Conservation (phyloP, 2,329 filamentous ascomycete genomes). For the Beauveria sp. region DNA sequence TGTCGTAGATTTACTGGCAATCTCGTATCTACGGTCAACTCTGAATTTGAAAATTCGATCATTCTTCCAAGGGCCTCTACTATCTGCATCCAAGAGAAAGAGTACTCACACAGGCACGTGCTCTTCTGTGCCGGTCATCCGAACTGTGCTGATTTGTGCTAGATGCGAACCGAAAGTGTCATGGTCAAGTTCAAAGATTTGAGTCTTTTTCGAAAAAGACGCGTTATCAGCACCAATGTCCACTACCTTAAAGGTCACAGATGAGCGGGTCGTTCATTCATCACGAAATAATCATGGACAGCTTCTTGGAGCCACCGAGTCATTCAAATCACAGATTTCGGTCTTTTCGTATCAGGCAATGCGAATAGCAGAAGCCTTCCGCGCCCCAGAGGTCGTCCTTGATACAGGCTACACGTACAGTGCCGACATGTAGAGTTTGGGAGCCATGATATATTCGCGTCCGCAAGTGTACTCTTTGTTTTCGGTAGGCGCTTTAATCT, state of each 20-base stretch:
- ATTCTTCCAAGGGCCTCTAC: neutral
- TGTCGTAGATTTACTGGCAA: neutral
- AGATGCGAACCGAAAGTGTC: too few relatives aligned
- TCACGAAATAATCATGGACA: neutral
- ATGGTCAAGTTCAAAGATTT: too few relatives aligned
- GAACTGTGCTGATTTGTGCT: too few relatives aligned
- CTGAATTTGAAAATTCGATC: neutral
- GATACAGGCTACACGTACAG: neutral
- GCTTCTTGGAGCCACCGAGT: neutral
- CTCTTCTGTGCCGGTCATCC: neutral
- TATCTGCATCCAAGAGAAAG: neutral
- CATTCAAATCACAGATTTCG: neutral
- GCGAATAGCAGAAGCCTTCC: neutral
- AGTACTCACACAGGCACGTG: neutral
- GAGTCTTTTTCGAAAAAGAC: too few relatives aligned
- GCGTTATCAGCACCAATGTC: too few relatives aligned
- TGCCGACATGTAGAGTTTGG: neutral
- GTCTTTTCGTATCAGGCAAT: neutral
- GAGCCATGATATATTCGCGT: neutral
- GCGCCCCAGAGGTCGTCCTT: neutral
- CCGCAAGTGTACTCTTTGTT: neutral
- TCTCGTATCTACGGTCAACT: neutral
- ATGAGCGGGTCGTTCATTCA: neutral
- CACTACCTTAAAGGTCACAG: too few relatives aligned
- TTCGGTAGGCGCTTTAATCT: too few relatives aligned